phyloP scores from a whole-genome alignment of 164 flowering plant species.

The Chimonanthus praecox region DNA sequence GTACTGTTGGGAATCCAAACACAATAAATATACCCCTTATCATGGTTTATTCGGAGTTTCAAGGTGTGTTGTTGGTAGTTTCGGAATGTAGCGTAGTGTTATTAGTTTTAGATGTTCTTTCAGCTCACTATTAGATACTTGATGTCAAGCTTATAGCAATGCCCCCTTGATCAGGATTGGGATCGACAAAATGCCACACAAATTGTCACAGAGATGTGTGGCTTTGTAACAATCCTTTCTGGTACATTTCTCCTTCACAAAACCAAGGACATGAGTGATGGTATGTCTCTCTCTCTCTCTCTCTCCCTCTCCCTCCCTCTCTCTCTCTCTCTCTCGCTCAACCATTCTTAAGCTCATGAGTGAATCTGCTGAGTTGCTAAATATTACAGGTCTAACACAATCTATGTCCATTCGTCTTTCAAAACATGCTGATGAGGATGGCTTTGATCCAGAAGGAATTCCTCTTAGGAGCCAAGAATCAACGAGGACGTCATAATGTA shows the following conservation, averaged over 20 bases:
- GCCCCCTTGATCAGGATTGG: conserved; percentile 52
- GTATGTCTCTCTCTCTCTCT: conserved; percentile 16
- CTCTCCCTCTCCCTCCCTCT: background rate
- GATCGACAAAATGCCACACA: conserved; percentile 67
- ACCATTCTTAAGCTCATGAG: background rate
- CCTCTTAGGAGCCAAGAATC: conserved; percentile 40
- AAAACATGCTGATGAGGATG: conserved; percentile 35
- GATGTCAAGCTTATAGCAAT: background rate
- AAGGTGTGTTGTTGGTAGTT: background rate
- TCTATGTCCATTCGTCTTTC: conserved; percentile 17
- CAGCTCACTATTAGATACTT: background rate
- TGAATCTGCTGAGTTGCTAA: background rate
- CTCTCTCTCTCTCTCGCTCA: background rate
- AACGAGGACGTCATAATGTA: conserved; percentile 4
- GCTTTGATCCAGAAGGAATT: conserved; percentile 31
- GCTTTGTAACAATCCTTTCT: conserved; percentile 66
- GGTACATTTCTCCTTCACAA: conserved; percentile 81
- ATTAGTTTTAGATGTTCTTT: background rate
- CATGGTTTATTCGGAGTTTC: background rate
- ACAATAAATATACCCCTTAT: background rate
- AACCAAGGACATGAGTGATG: conserved; percentile 64
- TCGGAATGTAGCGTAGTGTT: background rate
- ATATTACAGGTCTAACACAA: conserved; percentile 14
- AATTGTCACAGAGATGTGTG: conserved; percentile 67
- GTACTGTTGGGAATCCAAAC: too few relatives aligned